Evolutionary conservation across 2,329 filamentous ascomycete species (phyloP).

Genomic region (Neocatenulostroma microsporum): DNA sequence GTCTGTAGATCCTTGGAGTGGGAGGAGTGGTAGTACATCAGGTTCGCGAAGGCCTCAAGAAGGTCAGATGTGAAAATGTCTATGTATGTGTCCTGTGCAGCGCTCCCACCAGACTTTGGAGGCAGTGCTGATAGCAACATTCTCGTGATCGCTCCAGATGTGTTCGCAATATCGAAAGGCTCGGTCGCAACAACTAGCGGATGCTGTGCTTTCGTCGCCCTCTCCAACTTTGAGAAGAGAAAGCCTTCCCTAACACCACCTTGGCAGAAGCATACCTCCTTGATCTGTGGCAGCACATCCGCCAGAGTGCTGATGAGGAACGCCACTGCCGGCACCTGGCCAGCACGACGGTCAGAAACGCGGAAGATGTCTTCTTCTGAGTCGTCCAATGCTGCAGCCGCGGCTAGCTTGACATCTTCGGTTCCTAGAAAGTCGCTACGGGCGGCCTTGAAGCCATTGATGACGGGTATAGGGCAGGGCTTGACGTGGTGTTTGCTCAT

Average conservation of each 20-base stretch:
- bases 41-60: constrained; percentile 51
- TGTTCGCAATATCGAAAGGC: constrained; percentile 42
- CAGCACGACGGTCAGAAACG: constrained; percentile 68
- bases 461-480: constrained; percentile 75
- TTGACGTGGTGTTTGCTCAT: constrained; percentile 66
- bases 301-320: constrained; percentile 71
- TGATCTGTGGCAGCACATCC: constrained; percentile 60
- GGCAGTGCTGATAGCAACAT: constrained; percentile 47
- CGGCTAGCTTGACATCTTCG: constrained; percentile 36
- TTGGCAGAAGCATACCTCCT: constrained; percentile 72
- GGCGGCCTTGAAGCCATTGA: constrained; percentile 67
- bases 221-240: constrained; percentile 62
- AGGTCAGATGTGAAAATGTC: constrained; percentile 38
- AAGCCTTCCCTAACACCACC: constrained; percentile 82
- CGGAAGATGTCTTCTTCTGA: constrained; percentile 49
- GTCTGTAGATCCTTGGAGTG: constrained; percentile 45
- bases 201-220: constrained; percentile 52
- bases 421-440: constrained; percentile 55
- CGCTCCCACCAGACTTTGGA: constrained; percentile 6
- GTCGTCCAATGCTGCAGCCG: constrained; percentile 27
- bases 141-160: constrained; percentile 39
- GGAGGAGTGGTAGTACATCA: constrained; percentile 44
- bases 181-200: constrained; percentile 58
- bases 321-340: constrained; percentile 76
- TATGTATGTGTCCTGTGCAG: constrained; percentile 29